A percentile compares a stretch with the other conserved stretches of the same genome.
phyloP scores from a whole-genome alignment of 2,329 filamentous ascomycete species.

The Stagonosporopsis cucurbitacearum region DNA sequence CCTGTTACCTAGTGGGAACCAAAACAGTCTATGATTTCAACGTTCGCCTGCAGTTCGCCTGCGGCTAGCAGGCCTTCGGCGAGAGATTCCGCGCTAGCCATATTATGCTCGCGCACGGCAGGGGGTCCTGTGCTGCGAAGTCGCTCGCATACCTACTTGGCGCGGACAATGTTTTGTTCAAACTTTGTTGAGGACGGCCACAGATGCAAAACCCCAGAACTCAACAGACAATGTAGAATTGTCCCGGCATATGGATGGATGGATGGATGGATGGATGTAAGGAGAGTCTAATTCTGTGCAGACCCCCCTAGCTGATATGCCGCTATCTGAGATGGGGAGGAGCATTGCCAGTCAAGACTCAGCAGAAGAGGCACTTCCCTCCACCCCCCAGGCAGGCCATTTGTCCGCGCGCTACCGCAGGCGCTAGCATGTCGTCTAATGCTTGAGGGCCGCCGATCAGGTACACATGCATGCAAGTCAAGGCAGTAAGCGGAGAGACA shows the following conservation, averaged over 20 bases:
- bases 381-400: not conserved
- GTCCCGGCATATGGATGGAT: too few species aligned
- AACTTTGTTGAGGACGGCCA: too few species aligned
- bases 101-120: constrained; percentile 8
- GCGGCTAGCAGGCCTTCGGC: constrained; percentile 12
- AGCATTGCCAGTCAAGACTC: too few species aligned
- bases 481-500: not conserved
- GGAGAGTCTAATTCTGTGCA: not conserved
- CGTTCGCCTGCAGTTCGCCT: constrained; percentile 18
- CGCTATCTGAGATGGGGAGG: not conserved
- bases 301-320: not conserved
- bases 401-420: constrained; percentile 9
- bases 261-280: not conserved
- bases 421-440: not conserved
- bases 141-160: constrained; percentile 15
- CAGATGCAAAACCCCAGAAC: constrained; percentile 1
- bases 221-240: not conserved
- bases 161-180: constrained; percentile 1
- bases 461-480: constrained; percentile 6
- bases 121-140: constrained; percentile 10
- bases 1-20: constrained; percentile 17
- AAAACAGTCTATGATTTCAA: constrained; percentile 15
- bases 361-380: not conserved
- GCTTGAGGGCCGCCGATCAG: constrained; percentile 8
- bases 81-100: constrained; percentile 8